phyloP scores from a whole-genome alignment of 192 early-diverging fungal genomes.

The Dispira parvispora region DNA sequence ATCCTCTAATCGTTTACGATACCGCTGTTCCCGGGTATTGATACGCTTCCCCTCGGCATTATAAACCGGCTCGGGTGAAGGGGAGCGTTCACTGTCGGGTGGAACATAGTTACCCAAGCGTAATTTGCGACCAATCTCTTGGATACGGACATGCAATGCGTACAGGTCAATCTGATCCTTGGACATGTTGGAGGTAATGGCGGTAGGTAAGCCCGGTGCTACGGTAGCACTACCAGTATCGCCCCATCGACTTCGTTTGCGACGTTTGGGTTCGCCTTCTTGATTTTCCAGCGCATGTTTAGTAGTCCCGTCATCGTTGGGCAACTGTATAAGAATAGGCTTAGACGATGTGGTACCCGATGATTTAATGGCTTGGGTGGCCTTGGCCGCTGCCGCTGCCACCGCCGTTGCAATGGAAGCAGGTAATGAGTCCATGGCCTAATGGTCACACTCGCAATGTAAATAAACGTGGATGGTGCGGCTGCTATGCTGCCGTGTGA shows the following conservation, averaged over 20 bases:
- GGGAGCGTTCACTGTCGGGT: conserved; percentile 49
- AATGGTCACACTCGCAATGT: not conserved
- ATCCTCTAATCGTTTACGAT: conserved; percentile 81
- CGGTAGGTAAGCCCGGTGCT: conserved; percentile 60
- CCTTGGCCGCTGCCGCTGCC: conserved; percentile 3
- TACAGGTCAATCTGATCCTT: conserved; percentile 58
- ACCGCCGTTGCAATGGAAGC: conserved; percentile 3
- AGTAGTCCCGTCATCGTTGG: not conserved
- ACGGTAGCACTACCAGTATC: conserved; percentile 49
- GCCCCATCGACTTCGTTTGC: conserved; percentile 84
- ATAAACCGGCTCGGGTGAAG: conserved; percentile 88
- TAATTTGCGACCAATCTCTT: conserved; percentile 76
- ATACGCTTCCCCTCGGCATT: conserved; percentile 85
- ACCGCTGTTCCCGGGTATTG: conserved; percentile 88
- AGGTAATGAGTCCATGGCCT: not conserved
- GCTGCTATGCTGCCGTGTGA: not conserved
- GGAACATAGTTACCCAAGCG: conserved; percentile 72
- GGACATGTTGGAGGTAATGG: conserved; percentile 55
- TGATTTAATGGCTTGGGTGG: not conserved
- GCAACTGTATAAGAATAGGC: not conserved
- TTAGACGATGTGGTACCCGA: not conserved
- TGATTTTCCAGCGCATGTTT: too few relatives aligned
- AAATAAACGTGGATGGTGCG: not conserved
- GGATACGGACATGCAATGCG: conserved; percentile 66
- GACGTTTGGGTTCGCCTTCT: conserved; percentile 35